Evolutionary conservation across 352 stramenopile genomes (phyloP), one percentile per base, ranked within the genome.

Genomic region (Thalassiosira hispida): DNA sequence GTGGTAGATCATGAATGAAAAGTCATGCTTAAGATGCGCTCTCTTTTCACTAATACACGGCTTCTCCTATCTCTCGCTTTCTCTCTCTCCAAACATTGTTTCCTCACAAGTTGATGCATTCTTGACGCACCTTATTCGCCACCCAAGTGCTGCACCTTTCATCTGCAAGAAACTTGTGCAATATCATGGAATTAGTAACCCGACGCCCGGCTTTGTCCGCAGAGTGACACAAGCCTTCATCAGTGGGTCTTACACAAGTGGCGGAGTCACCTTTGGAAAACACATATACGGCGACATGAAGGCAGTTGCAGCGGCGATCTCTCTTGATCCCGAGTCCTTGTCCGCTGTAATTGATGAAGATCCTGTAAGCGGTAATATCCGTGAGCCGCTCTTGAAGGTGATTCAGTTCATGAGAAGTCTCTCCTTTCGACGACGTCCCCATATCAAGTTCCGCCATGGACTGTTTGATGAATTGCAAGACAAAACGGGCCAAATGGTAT

Each of bases 351-450:
- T 92, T 9, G 84, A 88, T 52, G 70, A 79, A 60, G 86, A 93
- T 55, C 77, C 84, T 23, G 60, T 77, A 33, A 76, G 60, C 61
- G 88, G 88, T 1, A 80, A 79, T 53, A 70, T 90, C 1, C 56
- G 86, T 2, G 86, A 93, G 72, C 84, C 88, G 9, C 57, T 92
- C 7, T 47, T 90, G 27, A 90, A 89, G 67, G 56, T 90, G 9
- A 68, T 89, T 18, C 78, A 85, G 23, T 73, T 88, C 51, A 77
- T 89, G 72, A 53, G 78, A 31, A 77, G 62, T 23, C 40, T 84
- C 7, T 63, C 66, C 16, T 90, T 88, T 62, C 20, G 59, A 29
- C 73, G 29, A 47, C 29, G 40, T 14, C 47, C 71, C 27, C 53
- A 59, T 65, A 61, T 76, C 14, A 82, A 77, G 53, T 70, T 78